Evolutionary conservation across 257 asterid genomes (phyloP), one percentile per base, ranked within the genome.

Genomic region (Solanum piurae): DNA sequence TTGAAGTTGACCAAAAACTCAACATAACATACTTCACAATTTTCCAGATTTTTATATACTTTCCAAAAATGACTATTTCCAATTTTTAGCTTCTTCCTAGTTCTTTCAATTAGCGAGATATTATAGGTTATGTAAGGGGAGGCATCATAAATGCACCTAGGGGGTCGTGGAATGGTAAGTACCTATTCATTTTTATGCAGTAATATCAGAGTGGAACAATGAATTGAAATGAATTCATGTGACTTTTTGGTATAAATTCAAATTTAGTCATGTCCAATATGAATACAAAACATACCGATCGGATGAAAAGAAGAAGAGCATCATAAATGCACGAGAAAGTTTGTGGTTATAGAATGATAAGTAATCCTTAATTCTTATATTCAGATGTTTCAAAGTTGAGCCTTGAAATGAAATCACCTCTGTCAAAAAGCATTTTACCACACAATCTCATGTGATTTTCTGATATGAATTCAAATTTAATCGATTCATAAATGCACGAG

Each of bases 401-500:
- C 0, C 1, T 55, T 18, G 4, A 55, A 55, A 55, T 18, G 58
- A 49, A 55, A 16, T 55, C 1, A 6, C 9, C 60, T 14, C 3
- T 16, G 9, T 49, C 4, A 52, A 52, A 52, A 52, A 52, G 4
- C 9, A 52, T 1, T 52, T 52, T 52, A 52, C 3, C 23, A 52
- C 62, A 52, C 10, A 52, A 52, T 52, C 4, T 52, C 64, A 18
- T 0, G 11, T 18, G 10, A 55, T 7, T 55, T 55, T 55, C 10
- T 55, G 0, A 21, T 55, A 18, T 4, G 4, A 20, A 55, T 55
- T 55, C 5, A 3, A 55, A 55, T 55, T 2, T 7, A 55, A 18
- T 52, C 10, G 0, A 0, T 0, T 6, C 8, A 0, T 55, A 55
- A 55, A 18, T 55, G 4, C 25, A 55, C 25, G 0, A 18, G 1